These are phyloP conservation scores for Suhomyces tanzawaensis DNA, from an alignment of 805 yeast genomes.

Conservation along the genomic window DNA sequence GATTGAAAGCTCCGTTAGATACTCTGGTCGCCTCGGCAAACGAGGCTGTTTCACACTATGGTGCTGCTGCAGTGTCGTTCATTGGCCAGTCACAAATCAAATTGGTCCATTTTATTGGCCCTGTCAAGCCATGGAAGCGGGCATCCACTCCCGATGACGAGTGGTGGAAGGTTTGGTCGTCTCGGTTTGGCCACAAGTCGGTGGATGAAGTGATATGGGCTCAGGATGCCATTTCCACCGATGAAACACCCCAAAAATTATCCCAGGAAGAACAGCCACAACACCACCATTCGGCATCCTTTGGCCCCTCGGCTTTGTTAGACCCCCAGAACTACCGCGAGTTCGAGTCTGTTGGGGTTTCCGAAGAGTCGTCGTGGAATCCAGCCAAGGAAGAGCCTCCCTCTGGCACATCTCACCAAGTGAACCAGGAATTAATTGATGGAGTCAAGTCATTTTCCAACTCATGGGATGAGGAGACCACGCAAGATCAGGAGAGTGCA, in stretches of 20 bases:
- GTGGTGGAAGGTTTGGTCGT: constrained; percentile 43
- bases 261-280: not conserved
- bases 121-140: constrained; percentile 54
- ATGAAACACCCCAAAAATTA: not conserved
- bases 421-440: constrained; percentile 10
- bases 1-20: not conserved
- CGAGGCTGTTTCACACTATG: constrained; percentile 12
- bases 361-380: constrained; percentile 39
- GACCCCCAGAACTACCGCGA: constrained; percentile 32
- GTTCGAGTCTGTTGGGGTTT: constrained; percentile 11
- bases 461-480: constrained; percentile 28
- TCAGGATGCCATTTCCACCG: not conserved
- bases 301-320: constrained; percentile 15
- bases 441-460: constrained; percentile 19
- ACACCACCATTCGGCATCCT: not conserved
- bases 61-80: constrained; percentile 18
- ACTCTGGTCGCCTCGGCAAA: not conserved
- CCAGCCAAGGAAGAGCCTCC: constrained; percentile 47
- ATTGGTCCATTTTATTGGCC: constrained; percentile 67
- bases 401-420: constrained; percentile 4
- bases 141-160: constrained; percentile 19
- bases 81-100: constrained; percentile 35
- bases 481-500: not conserved
- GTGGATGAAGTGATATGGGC: constrained; percentile 16
- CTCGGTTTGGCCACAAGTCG: constrained; percentile 25